phyloP scores from a whole-genome alignment of 257 asterid species.

The Salvia miltiorrhiza region DNA sequence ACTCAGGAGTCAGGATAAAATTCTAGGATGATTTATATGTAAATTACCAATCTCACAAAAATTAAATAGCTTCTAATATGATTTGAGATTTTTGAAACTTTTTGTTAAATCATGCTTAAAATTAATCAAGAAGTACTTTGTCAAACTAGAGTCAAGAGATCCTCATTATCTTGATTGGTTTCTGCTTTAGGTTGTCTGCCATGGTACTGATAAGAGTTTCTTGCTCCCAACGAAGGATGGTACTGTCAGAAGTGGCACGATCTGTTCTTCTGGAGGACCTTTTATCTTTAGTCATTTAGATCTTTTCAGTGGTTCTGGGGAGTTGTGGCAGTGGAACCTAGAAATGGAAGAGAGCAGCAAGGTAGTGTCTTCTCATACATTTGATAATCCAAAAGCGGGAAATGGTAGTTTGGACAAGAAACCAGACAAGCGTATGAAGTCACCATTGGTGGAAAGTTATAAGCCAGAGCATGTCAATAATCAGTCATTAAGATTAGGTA shows the following conservation, averaged over 20 bases:
- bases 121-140: conserved; percentile 17
- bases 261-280: conserved; percentile 50
- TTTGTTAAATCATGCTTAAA: background rate
- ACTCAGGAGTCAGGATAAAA: conserved; percentile 1
- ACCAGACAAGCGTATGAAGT: conserved; percentile 41
- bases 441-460: conserved; percentile 35
- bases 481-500: conserved; percentile 43
- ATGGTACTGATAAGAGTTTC: conserved; percentile 31
- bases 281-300: conserved; percentile 72
- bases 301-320: conserved; percentile 95
- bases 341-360: conserved; percentile 53
- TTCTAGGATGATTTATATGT: background rate
- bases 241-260: conserved; percentile 34
- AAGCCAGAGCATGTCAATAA: conserved; percentile 38
- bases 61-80: conserved; percentile 12
- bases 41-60: conserved; percentile 3
- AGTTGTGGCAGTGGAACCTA: conserved; percentile 83
- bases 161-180: conserved; percentile 22
- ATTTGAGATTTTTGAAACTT: background rate
- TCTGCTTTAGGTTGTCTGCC: conserved; percentile 37
- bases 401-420: conserved; percentile 33
- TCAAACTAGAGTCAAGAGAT: conserved; percentile 13
- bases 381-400: conserved; percentile 38
- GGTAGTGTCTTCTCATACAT: conserved; percentile 31
- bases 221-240: conserved; percentile 42